These are phyloP conservation scores for Tolypocladium amazonense DNA, from an alignment of 2,329 filamentous ascomycete genomes.

Conservation along the genomic window DNA sequence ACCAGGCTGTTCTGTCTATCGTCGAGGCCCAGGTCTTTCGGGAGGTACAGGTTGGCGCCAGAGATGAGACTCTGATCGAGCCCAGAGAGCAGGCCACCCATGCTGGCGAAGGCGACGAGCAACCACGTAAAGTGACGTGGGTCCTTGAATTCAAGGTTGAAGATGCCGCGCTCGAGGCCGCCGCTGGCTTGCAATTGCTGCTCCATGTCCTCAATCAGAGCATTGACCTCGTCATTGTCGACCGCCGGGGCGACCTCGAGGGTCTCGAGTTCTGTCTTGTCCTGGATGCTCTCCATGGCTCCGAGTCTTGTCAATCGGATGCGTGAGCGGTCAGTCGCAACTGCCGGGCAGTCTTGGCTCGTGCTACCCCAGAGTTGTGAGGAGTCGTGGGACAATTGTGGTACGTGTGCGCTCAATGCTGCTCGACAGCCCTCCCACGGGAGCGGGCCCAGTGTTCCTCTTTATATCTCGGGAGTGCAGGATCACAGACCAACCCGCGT, in stretches of 20 bases:
- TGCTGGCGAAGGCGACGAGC: constrained; percentile 60
- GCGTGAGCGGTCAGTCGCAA: background rate
- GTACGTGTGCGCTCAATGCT: background rate
- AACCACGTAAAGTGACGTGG: constrained; percentile 57
- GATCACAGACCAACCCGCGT: background rate
- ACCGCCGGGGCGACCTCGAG: constrained; percentile 24
- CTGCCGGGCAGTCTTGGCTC: background rate
- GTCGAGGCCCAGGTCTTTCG: constrained; percentile 43
- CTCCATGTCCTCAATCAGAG: constrained; percentile 30
- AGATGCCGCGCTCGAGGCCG: constrained; percentile 27
- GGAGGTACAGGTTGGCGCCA: constrained; percentile 59
- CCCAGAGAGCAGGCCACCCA: constrained; percentile 63
- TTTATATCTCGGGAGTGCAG: background rate
- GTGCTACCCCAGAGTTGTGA: background rate
- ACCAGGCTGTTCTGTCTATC: constrained; percentile 52
- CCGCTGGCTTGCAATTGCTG: constrained; percentile 22
- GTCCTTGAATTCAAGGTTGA: constrained; percentile 48
- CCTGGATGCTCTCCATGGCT: background rate
- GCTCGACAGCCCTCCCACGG: background rate
- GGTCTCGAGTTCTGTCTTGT: constrained; percentile 22
- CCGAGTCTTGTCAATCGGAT: background rate
- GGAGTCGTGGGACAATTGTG: background rate
- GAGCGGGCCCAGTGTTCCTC: background rate
- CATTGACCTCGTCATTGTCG: constrained; percentile 24
- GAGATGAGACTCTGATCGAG: constrained; percentile 65